These are phyloP conservation scores for Metschnikowia drakensbergensis DNA, from an alignment of 805 yeast species.

Conservation along the genomic window DNA sequence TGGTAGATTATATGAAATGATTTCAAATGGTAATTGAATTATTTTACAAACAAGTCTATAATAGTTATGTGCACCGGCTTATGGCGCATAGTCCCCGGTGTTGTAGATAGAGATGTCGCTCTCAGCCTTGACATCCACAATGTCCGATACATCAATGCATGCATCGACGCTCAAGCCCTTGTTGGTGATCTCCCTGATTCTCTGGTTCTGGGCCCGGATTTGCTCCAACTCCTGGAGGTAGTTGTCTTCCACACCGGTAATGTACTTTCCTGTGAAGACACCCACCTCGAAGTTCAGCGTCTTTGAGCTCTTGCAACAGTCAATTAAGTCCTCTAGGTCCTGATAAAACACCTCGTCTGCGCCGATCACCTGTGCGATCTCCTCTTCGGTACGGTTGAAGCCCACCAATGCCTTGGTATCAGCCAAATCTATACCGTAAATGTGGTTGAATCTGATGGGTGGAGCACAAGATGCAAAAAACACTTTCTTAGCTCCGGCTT, in stretches of 20 bases:
- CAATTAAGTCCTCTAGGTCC: slow-evolving; percentile 73
- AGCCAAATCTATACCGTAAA: slow-evolving; percentile 96
- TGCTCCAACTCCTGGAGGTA: slow-evolving; percentile 79
- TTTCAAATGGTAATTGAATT: slow-evolving; percentile 1
- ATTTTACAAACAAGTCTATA: slow-evolving; percentile 2
- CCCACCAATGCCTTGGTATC: slow-evolving; percentile 94
- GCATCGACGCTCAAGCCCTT: slow-evolving; percentile 42
- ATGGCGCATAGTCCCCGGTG: slow-evolving; percentile 46
- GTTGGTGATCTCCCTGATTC: slow-evolving; percentile 38
- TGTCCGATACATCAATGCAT: slow-evolving; percentile 39
- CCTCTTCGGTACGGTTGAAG: slow-evolving; percentile 66
- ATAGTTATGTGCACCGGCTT: background rate
- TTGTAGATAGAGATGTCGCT: slow-evolving; percentile 55
- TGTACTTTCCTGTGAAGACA: slow-evolving; percentile 90
- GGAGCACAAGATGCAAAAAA: slow-evolving; percentile 97
- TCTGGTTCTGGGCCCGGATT: slow-evolving; percentile 74
- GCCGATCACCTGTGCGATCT: slow-evolving; percentile 73
- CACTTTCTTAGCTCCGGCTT: slow-evolving; percentile 95
- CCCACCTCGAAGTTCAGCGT: slow-evolving; percentile 84
- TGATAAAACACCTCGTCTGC: slow-evolving; percentile 93
- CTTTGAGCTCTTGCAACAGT: slow-evolving; percentile 59
- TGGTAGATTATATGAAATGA: background rate
- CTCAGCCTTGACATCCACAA: slow-evolving; percentile 76
- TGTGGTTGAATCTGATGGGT: slow-evolving; percentile 93
- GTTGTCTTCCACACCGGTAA: slow-evolving; percentile 88